Conservation (phyloP, 345 rosid species). For the Citrus unshiu region DNA sequence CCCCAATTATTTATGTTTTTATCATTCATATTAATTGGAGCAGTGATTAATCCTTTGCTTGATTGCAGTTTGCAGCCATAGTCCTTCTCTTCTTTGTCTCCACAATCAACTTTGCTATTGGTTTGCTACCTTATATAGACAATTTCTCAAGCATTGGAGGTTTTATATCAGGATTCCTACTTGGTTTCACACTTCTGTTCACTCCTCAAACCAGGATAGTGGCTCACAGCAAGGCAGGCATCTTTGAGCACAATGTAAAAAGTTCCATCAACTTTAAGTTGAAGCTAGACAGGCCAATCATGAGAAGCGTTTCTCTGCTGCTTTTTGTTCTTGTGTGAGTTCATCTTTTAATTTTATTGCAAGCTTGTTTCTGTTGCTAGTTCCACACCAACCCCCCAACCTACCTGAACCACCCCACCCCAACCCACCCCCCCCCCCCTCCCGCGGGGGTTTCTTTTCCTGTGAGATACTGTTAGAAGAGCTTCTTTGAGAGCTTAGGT, state of each 20-base stretch:
- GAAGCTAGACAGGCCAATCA: slow-evolving; percentile 64
- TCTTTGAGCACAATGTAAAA: slow-evolving; percentile 41
- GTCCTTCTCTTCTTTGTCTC: slow-evolving; percentile 40
- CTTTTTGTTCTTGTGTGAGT: slow-evolving; percentile 63
- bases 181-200: slow-evolving; percentile 64
- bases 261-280: slow-evolving; percentile 45
- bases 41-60: slow-evolving; percentile 17
- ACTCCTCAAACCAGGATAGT: slow-evolving; percentile 50
- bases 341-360: not conserved
- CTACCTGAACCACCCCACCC: no score
- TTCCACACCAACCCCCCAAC: no score
- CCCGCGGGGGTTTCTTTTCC: not conserved
- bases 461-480: not conserved
- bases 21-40: slow-evolving; percentile 8
- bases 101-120: slow-evolving; percentile 50
- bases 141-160: slow-evolving; percentile 81
- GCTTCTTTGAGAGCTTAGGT: not conserved
- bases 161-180: slow-evolving; percentile 65
- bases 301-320: slow-evolving; percentile 54
- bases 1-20: not conserved
- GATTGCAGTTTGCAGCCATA: slow-evolving; percentile 63
- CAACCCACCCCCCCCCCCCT: no score
- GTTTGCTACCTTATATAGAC: slow-evolving; percentile 70
- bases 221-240: slow-evolving; percentile 42
- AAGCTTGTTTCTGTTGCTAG: not conserved